Conservation (phyloP, 495 filamentous ascomycete species). For the Aspergillus baeticus region DNA sequence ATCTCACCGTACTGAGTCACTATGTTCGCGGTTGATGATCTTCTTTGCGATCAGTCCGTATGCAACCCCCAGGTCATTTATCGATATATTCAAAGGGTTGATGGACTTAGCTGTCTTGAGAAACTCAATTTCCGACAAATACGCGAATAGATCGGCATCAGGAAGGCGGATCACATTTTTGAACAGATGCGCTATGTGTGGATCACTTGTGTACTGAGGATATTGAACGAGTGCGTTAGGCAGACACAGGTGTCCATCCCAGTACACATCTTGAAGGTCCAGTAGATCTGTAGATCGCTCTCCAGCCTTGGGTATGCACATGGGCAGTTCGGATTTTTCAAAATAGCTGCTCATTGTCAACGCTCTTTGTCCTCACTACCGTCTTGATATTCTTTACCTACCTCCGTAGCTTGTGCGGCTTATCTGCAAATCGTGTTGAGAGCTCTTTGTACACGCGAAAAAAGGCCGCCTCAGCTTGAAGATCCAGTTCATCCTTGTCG, state of each 20-base stretch:
- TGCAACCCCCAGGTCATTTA: background rate
- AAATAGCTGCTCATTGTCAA: no score
- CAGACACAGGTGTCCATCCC: slow-evolving; percentile 1
- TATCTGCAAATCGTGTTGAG: background rate
- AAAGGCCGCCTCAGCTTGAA: background rate
- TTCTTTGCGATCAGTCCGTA: no score
- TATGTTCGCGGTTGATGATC: no score
- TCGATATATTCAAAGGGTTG: background rate
- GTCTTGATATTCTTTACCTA: no score
- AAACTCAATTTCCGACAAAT: background rate
- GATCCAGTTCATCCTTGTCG: no score
- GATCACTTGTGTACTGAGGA: background rate
- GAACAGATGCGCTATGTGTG: background rate
- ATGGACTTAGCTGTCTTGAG: background rate
- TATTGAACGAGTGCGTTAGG: background rate
- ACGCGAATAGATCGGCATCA: background rate
- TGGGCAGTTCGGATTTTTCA: no score
- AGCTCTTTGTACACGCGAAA: background rate
- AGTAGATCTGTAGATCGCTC: background rate
- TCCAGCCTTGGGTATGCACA: no score
- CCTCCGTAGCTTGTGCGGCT: background rate
- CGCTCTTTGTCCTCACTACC: no score
- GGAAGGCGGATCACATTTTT: background rate
- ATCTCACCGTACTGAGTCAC: no score
- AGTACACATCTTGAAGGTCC: background rate